Conservation (phyloP, 129 eudicot species). For the Saussurea involucrata region DNA sequence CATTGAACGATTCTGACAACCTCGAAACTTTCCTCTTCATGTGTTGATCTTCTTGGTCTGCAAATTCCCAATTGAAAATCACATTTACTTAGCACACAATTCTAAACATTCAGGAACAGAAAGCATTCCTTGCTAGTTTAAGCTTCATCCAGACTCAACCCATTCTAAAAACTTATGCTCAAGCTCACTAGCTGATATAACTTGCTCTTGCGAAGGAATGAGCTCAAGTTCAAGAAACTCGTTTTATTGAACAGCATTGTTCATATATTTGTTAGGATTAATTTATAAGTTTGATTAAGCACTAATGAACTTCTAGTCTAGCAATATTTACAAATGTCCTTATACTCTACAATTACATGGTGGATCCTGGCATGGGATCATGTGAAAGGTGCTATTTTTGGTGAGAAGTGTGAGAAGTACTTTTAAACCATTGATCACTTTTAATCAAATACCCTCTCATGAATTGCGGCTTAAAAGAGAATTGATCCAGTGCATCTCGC, state of each 20-base stretch:
- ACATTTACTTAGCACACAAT: not conserved
- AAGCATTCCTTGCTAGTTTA: not conserved
- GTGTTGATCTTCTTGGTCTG: slow-evolving; percentile 71
- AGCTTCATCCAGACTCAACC: not conserved
- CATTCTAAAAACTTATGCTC: not conserved
- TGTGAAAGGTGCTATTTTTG: too few relatives aligned
- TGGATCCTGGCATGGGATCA: too few relatives aligned
- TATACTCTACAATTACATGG: too few relatives aligned
- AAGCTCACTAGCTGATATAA: not conserved
- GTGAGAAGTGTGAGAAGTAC: too few relatives aligned
- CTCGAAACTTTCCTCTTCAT: slow-evolving; percentile 81
- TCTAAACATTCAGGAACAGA: not conserved
- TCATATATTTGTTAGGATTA: too few relatives aligned
- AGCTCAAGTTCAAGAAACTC: not conserved
- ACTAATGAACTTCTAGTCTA: not conserved
- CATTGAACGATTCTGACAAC: slow-evolving; percentile 62
- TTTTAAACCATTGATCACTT: too few relatives aligned
- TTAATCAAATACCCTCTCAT: too few relatives aligned
- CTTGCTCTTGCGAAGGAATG: not conserved
- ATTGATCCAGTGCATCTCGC: too few relatives aligned
- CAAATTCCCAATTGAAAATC: slow-evolving; percentile 7
- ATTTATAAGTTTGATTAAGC: not conserved
- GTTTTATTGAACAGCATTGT: not conserved
- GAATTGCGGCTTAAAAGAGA: too few relatives aligned
- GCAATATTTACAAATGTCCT: too few relatives aligned